Conservation (phyloP, 2,329 filamentous ascomycete genomes). For the Hypoxylon rubiginosum region DNA sequence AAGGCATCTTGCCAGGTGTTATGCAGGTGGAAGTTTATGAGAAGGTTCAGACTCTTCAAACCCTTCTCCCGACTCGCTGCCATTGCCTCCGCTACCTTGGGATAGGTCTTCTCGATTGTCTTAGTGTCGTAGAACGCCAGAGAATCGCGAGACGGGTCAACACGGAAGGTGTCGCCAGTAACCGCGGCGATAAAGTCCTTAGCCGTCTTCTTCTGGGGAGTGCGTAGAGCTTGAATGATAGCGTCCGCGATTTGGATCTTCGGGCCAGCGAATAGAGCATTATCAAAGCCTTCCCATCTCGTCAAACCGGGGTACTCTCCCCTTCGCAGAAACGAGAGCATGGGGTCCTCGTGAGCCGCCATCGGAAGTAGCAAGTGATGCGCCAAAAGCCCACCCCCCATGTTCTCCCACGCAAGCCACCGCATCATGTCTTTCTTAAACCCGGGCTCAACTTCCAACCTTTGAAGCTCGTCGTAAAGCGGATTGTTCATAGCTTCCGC, state of each 20-base stretch:
- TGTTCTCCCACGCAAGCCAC: constrained; percentile 94
- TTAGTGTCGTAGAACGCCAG: constrained; percentile 83
- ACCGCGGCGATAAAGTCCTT: constrained; percentile 75
- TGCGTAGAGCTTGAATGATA: constrained; percentile 71
- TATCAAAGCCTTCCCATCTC: constrained; percentile 78
- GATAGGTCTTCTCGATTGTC: constrained; percentile 75
- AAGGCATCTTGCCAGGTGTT: constrained; percentile 86
- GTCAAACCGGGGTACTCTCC: constrained; percentile 82
- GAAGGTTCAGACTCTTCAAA: constrained; percentile 74
- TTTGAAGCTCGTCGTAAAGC: constrained; percentile 78
- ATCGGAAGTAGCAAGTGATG: constrained; percentile 89
- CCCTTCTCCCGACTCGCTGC: constrained; percentile 69
- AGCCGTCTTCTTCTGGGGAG: constrained; percentile 66
- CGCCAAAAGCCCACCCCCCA: constrained; percentile 85
- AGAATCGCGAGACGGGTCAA: constrained; percentile 74
- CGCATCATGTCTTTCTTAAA: constrained; percentile 80
- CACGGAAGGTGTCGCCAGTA: constrained; percentile 69
- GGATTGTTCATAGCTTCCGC: constrained; percentile 88
- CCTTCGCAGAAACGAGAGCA: constrained; percentile 79
- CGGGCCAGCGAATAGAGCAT: constrained; percentile 79
- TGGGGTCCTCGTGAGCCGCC: constrained; percentile 78
- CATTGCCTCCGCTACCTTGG: constrained; percentile 74
- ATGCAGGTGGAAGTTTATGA: constrained; percentile 90
- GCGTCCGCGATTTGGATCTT: constrained; percentile 73
- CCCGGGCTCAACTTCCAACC: constrained; percentile 68